Base-by-base conservation (phyloP, 306 rosid species). In the Cercis canadensis region DNA sequence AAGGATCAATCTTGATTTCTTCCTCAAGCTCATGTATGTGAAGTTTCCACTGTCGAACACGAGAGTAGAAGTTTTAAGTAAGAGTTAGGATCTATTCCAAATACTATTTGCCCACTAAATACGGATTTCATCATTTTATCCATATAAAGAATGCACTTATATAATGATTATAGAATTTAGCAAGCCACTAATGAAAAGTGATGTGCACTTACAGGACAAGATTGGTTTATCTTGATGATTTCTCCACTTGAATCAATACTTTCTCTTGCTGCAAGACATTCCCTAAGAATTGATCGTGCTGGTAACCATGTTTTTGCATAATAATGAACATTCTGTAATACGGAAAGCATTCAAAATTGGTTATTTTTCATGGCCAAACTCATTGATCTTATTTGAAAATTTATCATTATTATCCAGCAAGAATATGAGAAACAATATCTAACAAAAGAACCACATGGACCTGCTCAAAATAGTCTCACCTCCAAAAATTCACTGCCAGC, bases 11-110 rank as follows among this genome's bases (percentile, higher is more conserved):
- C 72, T 82, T 65, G 87, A 87, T 82, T 69, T 82, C 89, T 76
- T 81, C 80, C 80, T 87, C 92, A 33, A 87, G 89, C 79, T 87
- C 89, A 64, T 81, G 86, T 63, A 87, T 74, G 76, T 84, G 89
- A 77, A 84, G 74, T 53, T 82, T 82, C 89, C 92, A 82, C 87
- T 87, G 82, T 29, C 3, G 67, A 69, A 50, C 51, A 77, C 65
- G 58, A 15, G 51, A 74, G 43, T 58, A 66, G 53, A 53, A 56
- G 52, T 36, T 50, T 64, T 2, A 66, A 11, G 36, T 0, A 72
- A 62, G 32, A 72, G 51, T 19, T 46, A 29, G 15, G 60, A 68
- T 4, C 36, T 52, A 58, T 76, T 58, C 54, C 44, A 69, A 49
- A 5, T 36, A 63, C 46, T 17, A 60, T 5, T 61, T 52, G n/a